Evolutionary conservation across 352 stramenopile genomes (phyloP), one percentile per base, ranked within the genome.

Genomic region (Globisporangium uncinulatum): DNA sequence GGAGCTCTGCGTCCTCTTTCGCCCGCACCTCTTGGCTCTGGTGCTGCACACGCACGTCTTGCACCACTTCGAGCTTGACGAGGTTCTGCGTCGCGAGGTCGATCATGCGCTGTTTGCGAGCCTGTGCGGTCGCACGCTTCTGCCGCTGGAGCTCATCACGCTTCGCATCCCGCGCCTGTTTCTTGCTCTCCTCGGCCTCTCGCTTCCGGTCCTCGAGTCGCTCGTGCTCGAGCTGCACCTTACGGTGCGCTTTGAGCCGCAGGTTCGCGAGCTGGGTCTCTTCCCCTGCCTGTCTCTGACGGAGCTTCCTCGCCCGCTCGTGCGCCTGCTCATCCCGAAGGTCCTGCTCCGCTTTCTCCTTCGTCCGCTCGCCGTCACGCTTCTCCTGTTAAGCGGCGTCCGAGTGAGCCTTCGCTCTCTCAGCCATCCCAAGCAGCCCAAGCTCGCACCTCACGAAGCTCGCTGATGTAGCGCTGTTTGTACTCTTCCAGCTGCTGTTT

Each of bases 81-180:
- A 94, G 57, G 48, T 89, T 88, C 20, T 89, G 71, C 14, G 76
- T 79, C 31, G 76, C 84, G 54, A 90, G 66, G 49, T 94, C 80
- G 46, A 94, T 92, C 84, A 94, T 92, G 19, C 79, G 79, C 59
- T 92, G 80, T 53, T 92, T 92, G 47, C 80, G 67, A 36, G 79
- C 69, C 37, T 87, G 76, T 0, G 74, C 59, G 34, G 73, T 69
- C 17, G 77, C 76, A 39, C 77, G 73, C 51, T 91, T 92, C 37
- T 84, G 67, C 4, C 64, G 63, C 37, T 86, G 71, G 24, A 92
- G 55, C 50, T 76, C 67, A 20, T 89, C 68, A 9, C 83, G 78
- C 56, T 87, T 88, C 10, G 73, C 68, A 39, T 85, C 74, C 4
- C 80, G 76, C 42, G 75, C 52, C 43, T 79, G 70, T 34, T 91